phyloP scores from a whole-genome alignment of 1,139 yeast genomes.

The Suhomyces choctaworum region DNA sequence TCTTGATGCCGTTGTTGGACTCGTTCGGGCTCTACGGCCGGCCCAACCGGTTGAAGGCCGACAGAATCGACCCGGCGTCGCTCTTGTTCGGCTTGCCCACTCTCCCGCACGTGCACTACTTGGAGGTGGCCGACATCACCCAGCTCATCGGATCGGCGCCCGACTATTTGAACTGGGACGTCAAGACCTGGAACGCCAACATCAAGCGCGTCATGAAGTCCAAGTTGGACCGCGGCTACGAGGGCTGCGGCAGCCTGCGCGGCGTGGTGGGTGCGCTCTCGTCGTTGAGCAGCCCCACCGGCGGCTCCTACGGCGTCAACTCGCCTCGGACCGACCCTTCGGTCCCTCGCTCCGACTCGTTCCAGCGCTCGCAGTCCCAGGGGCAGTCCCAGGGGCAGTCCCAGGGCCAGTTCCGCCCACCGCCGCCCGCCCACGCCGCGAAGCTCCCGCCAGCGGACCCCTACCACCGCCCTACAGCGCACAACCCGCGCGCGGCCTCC shows the following conservation, averaged over 20 bases:
- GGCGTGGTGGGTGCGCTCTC: constrained; percentile 59
- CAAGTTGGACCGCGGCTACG: constrained; percentile 72
- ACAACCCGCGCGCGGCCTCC: constrained; percentile 4
- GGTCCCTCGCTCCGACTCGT: constrained; percentile 9
- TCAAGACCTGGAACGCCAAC: constrained; percentile 64
- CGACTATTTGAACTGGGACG: constrained; percentile 53
- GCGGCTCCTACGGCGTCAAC: constrained; percentile 1
- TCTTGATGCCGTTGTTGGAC: constrained; percentile 81
- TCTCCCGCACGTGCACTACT: constrained; percentile 81
- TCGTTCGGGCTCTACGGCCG: constrained; percentile 89
- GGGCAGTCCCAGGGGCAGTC: no score
- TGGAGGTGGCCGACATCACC: constrained; percentile 42
- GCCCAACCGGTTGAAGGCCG: constrained; percentile 85
- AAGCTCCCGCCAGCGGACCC: constrained; percentile 8
- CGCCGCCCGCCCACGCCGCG: constrained; percentile 6
- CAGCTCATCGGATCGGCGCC: constrained; percentile 13
- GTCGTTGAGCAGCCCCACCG: constrained; percentile 13
- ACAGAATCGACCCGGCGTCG: constrained; percentile 75
- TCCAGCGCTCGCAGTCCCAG: background rate
- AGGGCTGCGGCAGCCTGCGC: constrained; percentile 75
- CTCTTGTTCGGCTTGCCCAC: constrained; percentile 90
- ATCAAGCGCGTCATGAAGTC: constrained; percentile 63
- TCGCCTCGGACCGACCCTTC: constrained; percentile 5
- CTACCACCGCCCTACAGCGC: constrained; percentile 1
- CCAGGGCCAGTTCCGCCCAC: constrained; percentile 1